Evolutionary conservation across 768 basidiomycete species (phyloP).

Genomic region (Polyporus arcularius): DNA sequence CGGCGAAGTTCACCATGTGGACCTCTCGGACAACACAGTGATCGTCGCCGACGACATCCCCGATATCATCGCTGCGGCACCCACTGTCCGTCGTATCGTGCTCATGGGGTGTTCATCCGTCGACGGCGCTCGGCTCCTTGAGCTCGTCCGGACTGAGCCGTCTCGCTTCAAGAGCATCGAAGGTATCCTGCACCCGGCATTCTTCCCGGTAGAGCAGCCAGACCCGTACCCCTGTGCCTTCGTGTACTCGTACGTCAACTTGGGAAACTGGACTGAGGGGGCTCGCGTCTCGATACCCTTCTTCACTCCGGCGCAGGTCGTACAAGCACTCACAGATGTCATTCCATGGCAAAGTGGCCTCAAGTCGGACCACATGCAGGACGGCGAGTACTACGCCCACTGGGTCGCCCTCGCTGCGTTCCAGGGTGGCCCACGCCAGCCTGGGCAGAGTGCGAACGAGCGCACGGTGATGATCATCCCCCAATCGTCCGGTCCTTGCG

Average conservation of each 20-base stretch:
- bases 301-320: constrained; percentile 30
- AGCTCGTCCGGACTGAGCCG: constrained; percentile 27
- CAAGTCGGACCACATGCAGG: background rate
- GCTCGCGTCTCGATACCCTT: constrained; percentile 24
- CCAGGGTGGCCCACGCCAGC: constrained; percentile 16
- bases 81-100: constrained; percentile 28
- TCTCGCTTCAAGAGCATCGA: constrained; percentile 32
- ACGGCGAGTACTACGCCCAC: background rate
- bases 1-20: constrained; percentile 20
- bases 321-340: constrained; percentile 24
- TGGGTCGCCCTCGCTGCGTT: constrained; percentile 13
- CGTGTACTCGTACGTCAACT: constrained; percentile 7
- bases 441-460: background rate
- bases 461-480: background rate
- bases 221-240: constrained; percentile 25
- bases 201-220: constrained; percentile 17
- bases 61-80: constrained; percentile 22
- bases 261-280: background rate
- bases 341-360: background rate
- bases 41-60: constrained; percentile 28
- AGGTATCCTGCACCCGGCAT: constrained; percentile 27
- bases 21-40: constrained; percentile 31
- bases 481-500: background rate
- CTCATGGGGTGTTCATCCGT: constrained; percentile 30
- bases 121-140: constrained; percentile 20